phyloP scores from a whole-genome alignment of 768 basidiomycete genomes.

The Lactifluus echinatus region DNA sequence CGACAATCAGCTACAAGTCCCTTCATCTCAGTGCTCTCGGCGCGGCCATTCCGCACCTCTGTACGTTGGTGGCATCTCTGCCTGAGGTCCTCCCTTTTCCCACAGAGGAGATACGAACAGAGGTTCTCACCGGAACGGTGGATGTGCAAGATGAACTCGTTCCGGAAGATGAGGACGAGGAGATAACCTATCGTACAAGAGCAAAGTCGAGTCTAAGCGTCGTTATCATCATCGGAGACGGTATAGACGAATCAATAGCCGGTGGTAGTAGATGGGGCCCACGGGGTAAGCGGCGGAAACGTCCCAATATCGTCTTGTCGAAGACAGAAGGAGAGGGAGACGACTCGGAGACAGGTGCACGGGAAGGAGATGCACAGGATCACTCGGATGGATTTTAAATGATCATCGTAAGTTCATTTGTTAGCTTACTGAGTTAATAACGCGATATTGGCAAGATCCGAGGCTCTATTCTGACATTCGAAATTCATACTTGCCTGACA shows the following conservation, averaged over 20 bases:
- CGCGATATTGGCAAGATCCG: too few species aligned
- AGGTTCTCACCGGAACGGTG: conserved; percentile 60
- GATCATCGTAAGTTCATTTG: not conserved
- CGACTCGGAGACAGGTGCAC: not conserved
- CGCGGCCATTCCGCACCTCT: conserved; percentile 78
- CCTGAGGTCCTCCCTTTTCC: conserved; percentile 65
- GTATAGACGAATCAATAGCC: conserved; percentile 35
- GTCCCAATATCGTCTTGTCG: not conserved
- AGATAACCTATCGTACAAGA: conserved; percentile 51
- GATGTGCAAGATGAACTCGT: conserved; percentile 73
- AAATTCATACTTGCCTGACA: not conserved
- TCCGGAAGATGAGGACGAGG: conserved; percentile 68
- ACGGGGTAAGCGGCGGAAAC: conserved; percentile 18
- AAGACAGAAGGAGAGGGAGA: not conserved
- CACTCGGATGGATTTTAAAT: not conserved
- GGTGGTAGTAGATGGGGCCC: conserved; percentile 18
- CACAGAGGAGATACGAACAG: conserved; percentile 49
- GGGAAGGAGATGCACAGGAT: not conserved
- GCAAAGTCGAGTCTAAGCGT: conserved; percentile 62
- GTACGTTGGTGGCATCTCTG: conserved; percentile 60
- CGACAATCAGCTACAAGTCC: conserved; percentile 49
- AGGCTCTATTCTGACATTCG: not conserved
- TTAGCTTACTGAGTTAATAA: not conserved
- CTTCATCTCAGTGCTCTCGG: conserved; percentile 78
- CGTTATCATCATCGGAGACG: conserved; percentile 52